These are phyloP conservation scores for Elsinoe necatrix DNA, from an alignment of 2,329 filamentous ascomycete species.

Conservation along the genomic window DNA sequence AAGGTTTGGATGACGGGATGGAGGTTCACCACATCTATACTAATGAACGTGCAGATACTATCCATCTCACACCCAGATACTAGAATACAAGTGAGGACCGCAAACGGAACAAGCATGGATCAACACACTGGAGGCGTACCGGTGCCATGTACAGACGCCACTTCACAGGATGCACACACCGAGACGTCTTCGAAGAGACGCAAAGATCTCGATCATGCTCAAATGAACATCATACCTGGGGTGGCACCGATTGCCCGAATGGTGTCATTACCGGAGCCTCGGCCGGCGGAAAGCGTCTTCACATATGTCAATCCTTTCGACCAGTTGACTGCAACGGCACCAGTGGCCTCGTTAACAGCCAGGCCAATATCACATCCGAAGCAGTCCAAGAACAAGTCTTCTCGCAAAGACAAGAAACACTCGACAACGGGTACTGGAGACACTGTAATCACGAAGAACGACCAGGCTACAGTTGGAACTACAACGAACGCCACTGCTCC, in stretches of 20 bases:
- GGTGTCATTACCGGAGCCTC: not conserved
- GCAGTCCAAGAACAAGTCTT: not conserved
- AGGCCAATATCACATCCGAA: not conserved
- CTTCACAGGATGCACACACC: not conserved
- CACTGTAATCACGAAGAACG: not conserved
- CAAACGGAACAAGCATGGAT: too few relatives aligned
- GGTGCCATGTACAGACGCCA: not conserved
- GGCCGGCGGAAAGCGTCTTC: not conserved
- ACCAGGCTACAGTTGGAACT: not conserved
- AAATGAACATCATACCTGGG: not conserved
- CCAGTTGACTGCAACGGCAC: not conserved
- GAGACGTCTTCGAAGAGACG: not conserved
- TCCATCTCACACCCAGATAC: too few relatives aligned
- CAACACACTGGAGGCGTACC: not conserved
- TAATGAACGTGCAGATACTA: not conserved
- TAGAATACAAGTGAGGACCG: too few relatives aligned
- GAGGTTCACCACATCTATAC: not conserved
- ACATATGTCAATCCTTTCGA: constrained; percentile 12
- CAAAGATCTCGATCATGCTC: not conserved
- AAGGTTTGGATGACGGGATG: not conserved
- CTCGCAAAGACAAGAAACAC: not conserved
- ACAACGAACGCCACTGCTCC: not conserved
- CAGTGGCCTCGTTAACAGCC: not conserved
- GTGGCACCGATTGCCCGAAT: not conserved
- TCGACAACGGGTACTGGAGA: not conserved